Base-by-base conservation (phyloP, 2,329 filamentous ascomycete genomes). In the Ceratocystis eucalypticola region DNA sequence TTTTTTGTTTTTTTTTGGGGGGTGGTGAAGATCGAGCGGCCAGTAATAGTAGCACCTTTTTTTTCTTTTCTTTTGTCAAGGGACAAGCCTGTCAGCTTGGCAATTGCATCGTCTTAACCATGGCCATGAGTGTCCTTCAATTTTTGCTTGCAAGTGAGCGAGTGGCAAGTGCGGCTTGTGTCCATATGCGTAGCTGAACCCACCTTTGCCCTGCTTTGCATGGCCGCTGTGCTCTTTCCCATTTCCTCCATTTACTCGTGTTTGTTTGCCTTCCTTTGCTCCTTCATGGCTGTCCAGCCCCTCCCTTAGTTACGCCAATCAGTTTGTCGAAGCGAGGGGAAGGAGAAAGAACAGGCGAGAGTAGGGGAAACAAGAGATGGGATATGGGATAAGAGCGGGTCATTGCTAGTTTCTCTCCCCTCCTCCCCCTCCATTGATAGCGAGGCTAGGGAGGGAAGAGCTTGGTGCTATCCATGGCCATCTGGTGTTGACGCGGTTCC, bases 341-440 rank as follows among this genome's bases (percentile, higher is more conserved):
- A 59, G 33, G 53, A 59, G 53, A 59, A 59, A 59, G 53, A 59
- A 59, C 53, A 59, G 28, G 33, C 53, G 53, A 59, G 28, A 33
- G 48, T 10, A 53, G 15, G 37, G 37, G 48, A 53, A 20, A 2
- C 8, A 20, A 53, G 48, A 25, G 22, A 22, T 22, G 22, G 22
- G 22, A 25, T 22, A 15, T 53, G 48, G 48, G 12, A 20, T 10
- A 22, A 41, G 12, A 25, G 48, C 8, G 20, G 48, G 20, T 53
- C 48, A 53, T 53, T 53, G 37, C 10, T 53, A 10, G 25, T 53
- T 25, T 53, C 20, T 12, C 48, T 25, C 25, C 7, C 48, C 7
- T 28, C 8, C 25, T 28, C 8, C 25, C 22, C 22, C 22, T 22
- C 22, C 22, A 53, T 30, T 30, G 30, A 30, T 30, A 1, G 30